These are phyloP conservation scores for Ochromonas danica DNA, from an alignment of 108 stramenopile genomes.

Conservation along the genomic window DNA sequence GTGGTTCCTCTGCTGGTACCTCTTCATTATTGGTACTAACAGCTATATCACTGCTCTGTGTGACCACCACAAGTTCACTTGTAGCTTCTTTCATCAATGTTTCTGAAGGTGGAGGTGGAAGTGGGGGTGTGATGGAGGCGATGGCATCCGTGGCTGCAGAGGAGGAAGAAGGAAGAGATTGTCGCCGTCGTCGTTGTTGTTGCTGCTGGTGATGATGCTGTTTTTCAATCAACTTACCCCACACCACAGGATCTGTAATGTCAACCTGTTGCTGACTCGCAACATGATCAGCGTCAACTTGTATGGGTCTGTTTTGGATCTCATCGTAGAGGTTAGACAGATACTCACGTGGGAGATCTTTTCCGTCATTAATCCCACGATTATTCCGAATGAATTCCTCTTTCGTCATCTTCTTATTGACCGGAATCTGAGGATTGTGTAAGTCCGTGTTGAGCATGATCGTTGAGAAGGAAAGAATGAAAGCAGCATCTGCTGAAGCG, in stretches of 20 bases:
- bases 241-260: background rate
- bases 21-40: too few relatives aligned
- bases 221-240: background rate
- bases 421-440: conserved; percentile 78
- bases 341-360: conserved; percentile 73
- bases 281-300: background rate
- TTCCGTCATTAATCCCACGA: conserved; percentile 82
- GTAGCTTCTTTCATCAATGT: too few relatives aligned
- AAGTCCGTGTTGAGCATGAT: conserved; percentile 91
- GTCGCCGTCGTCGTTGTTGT: background rate
- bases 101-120: too few relatives aligned
- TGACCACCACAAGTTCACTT: too few relatives aligned
- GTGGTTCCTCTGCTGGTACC: too few relatives aligned
- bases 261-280: background rate
- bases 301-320: conserved; percentile 56
- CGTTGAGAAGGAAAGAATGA: conserved; percentile 82
- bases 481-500: conserved; percentile 80
- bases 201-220: background rate
- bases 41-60: too few relatives aligned
- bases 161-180: background rate
- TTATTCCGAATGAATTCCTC: conserved; percentile 88
- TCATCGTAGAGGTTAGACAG: conserved; percentile 74
- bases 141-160: background rate
- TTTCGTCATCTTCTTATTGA: conserved; percentile 80
- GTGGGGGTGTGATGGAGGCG: background rate